A percentile compares a stretch with the other conserved stretches of the same genome.
These are phyloP conservation scores for Chenopodium formosanum DNA, from an alignment of 148 eudicot species.

Conservation along the genomic window DNA sequence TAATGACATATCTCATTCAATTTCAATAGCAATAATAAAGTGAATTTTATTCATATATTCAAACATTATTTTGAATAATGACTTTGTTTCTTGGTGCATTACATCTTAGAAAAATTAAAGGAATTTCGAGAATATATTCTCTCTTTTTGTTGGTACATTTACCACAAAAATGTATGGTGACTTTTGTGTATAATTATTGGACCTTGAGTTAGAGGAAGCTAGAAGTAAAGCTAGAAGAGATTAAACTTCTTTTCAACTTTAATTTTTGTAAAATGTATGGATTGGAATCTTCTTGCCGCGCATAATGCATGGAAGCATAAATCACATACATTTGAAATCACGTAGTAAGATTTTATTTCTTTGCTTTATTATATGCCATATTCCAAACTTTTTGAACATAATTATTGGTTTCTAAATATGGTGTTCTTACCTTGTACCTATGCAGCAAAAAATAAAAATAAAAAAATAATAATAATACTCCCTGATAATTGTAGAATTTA, in stretches of 20 bases:
- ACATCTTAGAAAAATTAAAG: neutral
- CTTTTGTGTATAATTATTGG: neutral
- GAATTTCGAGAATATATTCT: neutral
- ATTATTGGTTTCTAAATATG: slow-evolving; percentile 7
- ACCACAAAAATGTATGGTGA: neutral
- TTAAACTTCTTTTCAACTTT: slow-evolving; percentile 1
- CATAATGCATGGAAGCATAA: neutral
- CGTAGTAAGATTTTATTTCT: neutral
- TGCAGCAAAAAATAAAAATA: no score
- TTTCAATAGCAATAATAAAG: no score
- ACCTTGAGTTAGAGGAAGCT: slow-evolving; percentile 1
- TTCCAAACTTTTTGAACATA: neutral
- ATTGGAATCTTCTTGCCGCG: slow-evolving; percentile 17
- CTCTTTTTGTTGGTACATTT: slow-evolving; percentile 13
- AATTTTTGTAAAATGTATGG: neutral
- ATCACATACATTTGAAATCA: neutral
- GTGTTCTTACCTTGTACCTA: neutral
- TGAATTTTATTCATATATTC: no score
- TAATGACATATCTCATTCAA: no score
- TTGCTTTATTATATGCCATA: slow-evolving; percentile 24
- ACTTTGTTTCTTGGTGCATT: neutral
- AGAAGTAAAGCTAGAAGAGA: neutral
- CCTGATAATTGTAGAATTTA: no score
- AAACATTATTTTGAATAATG: no score
- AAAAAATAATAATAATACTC: no score